Percentiles rank a stretch among this genome's conserved stretches.
Evolutionary conservation across 2,329 filamentous ascomycete genomes (phyloP).

Genomic region (Cladosporium sp.): DNA sequence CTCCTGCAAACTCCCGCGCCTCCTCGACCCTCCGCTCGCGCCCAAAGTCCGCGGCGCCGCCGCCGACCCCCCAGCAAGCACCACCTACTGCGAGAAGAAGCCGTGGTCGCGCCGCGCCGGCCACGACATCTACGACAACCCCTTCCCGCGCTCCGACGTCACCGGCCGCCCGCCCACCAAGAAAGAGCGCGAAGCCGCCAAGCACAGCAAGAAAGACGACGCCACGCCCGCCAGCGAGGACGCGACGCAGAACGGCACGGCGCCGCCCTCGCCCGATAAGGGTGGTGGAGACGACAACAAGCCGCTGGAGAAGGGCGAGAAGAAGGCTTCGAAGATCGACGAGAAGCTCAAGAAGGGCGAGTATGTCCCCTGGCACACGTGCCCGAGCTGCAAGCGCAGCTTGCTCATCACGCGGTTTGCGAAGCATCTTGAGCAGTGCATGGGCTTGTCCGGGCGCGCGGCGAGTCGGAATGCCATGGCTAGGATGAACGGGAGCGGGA

Average conservation of each 20-base stretch:
- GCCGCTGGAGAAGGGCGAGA: slow-evolving; percentile 50
- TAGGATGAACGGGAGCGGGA: slow-evolving; percentile 40
- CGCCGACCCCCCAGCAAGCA: slow-evolving; percentile 44
- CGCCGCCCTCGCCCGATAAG: slow-evolving; percentile 34
- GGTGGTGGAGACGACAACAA: slow-evolving; percentile 27
- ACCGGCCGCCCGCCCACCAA: slow-evolving; percentile 59
- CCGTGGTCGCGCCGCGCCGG: slow-evolving; percentile 76
- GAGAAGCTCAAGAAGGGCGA: slow-evolving; percentile 53
- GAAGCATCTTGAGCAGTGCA: slow-evolving; percentile 63
- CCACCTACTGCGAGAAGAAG: slow-evolving; percentile 75
- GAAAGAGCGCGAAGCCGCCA: slow-evolving; percentile 71
- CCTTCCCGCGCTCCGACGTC: slow-evolving; percentile 72
- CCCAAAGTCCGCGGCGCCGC: slow-evolving; percentile 37
- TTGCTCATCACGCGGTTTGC: slow-evolving; percentile 63
- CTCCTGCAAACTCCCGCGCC: slow-evolving; percentile 71
- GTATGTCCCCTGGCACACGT: slow-evolving; percentile 58
- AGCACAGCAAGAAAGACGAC: slow-evolving; percentile 48
- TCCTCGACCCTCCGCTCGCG: slow-evolving; percentile 69
- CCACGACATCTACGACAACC: slow-evolving; percentile 81
- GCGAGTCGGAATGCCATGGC: slow-evolving; percentile 54
- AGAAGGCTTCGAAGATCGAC: slow-evolving; percentile 43
- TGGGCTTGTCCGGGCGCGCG: slow-evolving; percentile 59
- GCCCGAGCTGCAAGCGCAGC: slow-evolving; percentile 63
- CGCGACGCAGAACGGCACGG: slow-evolving; percentile 38
- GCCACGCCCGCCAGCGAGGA: slow-evolving; percentile 45